Base-by-base conservation (phyloP, 2,329 filamentous ascomycete genomes). In the Leptoxyphium fumago region DNA sequence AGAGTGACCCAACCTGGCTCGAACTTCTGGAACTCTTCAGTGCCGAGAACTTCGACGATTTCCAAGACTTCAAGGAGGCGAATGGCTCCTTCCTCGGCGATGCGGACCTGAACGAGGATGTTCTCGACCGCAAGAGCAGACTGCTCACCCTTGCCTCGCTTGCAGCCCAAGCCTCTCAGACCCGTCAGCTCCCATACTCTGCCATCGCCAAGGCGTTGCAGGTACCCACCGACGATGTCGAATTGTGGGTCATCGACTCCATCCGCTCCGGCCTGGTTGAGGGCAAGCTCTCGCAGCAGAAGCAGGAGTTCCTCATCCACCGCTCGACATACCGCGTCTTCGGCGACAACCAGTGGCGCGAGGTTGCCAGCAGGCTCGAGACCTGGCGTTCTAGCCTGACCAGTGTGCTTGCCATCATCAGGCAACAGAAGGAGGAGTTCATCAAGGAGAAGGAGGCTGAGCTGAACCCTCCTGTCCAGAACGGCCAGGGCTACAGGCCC, bases 181-280 rank as follows among this genome's bases (percentile, higher is more conserved):
- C 78, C 57, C 84, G 89, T 58, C 86, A 91, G 59, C 82, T 98
- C 43, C 82, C 89, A 48, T 98, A 98, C 68, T 73, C 74, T 52
- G 77, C 77, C 59, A 95, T 98, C 60, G 77, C 83, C 52, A 82
- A 82, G 61, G 82, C 86, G 5, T 78, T 98, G 40, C 82, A 91
- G 65, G 80, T 98, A 45, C 79, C 85, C 39, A 61, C 69, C 40
- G 80, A 84, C 51, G 86, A 96, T 50, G 86, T 96, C 38, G 91
- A 98, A 74, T 83, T 89, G 75, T 98, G 91, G 91, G 86, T 93
- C 53, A 98, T 98, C 59, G 91, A 98, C 64, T 88, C 93, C 54
- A 95, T 98, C 67, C 85, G 91, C 54, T 86, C 88, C 40, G 87
- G 88, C 29, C 78, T 98, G 32, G 85, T 98, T 43, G 91, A 98